Evolutionary conservation across 2,329 filamentous ascomycete species (phyloP).

Genomic region (Fragosphaeria purpurea): DNA sequence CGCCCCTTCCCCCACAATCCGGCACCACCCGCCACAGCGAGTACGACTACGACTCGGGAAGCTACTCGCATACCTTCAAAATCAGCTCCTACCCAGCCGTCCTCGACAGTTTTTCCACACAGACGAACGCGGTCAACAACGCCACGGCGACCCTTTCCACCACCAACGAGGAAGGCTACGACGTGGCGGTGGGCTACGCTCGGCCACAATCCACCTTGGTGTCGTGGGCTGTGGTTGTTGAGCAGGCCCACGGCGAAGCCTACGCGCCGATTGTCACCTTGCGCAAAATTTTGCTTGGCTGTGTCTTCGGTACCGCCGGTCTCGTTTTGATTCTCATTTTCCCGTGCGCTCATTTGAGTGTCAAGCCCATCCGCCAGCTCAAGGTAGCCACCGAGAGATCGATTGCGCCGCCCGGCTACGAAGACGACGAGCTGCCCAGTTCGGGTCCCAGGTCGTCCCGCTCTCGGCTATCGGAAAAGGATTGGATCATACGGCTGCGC

Average conservation of each 20-base stretch:
- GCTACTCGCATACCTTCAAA: slow-evolving; percentile 42
- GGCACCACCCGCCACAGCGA: slow-evolving; percentile 37
- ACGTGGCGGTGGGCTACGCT: slow-evolving; percentile 73
- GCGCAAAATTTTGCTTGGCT: slow-evolving; percentile 71
- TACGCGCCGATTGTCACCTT: slow-evolving; percentile 65
- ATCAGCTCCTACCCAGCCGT: slow-evolving; percentile 55
- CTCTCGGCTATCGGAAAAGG: slow-evolving; percentile 36
- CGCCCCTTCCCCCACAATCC: slow-evolving; percentile 31
- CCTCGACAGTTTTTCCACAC: slow-evolving; percentile 45
- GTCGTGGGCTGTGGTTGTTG: slow-evolving; percentile 75
- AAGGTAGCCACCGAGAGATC: slow-evolving; percentile 67
- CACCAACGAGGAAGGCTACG: slow-evolving; percentile 57
- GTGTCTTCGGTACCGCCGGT: slow-evolving; percentile 74
- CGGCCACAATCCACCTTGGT: slow-evolving; percentile 57
- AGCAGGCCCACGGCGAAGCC: slow-evolving; percentile 64
- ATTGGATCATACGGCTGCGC: slow-evolving; percentile 24
- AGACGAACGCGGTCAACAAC: slow-evolving; percentile 47
- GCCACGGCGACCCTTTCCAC: slow-evolving; percentile 60
- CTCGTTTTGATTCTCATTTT: slow-evolving; percentile 62
- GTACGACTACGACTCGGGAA: slow-evolving; percentile 31
- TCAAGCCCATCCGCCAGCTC: slow-evolving; percentile 67
- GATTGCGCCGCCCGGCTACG: slow-evolving; percentile 54
- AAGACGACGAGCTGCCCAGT: slow-evolving; percentile 36
- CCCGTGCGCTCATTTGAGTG: slow-evolving; percentile 72
- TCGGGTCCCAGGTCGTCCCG: slow-evolving; percentile 30